phyloP scores from a whole-genome alignment of 192 early-diverging fungal genomes.

The Mortierella hygrophila region DNA sequence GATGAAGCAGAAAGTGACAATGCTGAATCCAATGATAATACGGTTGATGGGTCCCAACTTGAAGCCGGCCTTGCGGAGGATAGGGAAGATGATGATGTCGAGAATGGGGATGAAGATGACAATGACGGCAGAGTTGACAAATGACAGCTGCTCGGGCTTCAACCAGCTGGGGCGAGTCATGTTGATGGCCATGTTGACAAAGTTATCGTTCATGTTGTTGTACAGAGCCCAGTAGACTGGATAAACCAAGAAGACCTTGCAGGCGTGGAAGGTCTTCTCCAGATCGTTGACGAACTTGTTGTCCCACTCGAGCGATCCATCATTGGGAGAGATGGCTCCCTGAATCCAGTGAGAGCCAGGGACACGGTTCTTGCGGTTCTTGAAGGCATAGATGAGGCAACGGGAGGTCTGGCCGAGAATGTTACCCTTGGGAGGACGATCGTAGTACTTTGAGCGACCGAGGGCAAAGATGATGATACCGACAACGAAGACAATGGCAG shows the following conservation, averaged over 20 bases:
- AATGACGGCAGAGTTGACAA: slow-evolving; percentile 66
- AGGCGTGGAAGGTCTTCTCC: slow-evolving; percentile 64
- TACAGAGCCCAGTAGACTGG: slow-evolving; percentile 77
- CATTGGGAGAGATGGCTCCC: slow-evolving; percentile 59
- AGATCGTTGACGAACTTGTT: slow-evolving; percentile 72
- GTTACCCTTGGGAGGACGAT: slow-evolving; percentile 67
- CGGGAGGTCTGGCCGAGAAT: slow-evolving; percentile 65
- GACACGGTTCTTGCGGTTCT: slow-evolving; percentile 36
- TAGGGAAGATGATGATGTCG: slow-evolving; percentile 68
- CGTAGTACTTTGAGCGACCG: slow-evolving; percentile 65
- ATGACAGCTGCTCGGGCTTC: slow-evolving; percentile 51
- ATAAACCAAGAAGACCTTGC: slow-evolving; percentile 75
- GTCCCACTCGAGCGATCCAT: slow-evolving; percentile 60
- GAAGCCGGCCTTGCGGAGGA: slow-evolving; percentile 68
- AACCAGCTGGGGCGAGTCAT: slow-evolving; percentile 60
- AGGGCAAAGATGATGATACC: slow-evolving; percentile 66
- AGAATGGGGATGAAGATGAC: slow-evolving; percentile 72
- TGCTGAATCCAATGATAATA: slow-evolving; percentile 68
- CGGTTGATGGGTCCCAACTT: slow-evolving; percentile 70
- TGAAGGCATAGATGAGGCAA: slow-evolving; percentile 51
- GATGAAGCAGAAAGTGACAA: slow-evolving; percentile 70
- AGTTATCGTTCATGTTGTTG: slow-evolving; percentile 74
- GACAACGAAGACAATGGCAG: slow-evolving; percentile 68
- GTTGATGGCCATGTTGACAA: slow-evolving; percentile 72
- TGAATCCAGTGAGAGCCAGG: slow-evolving; percentile 58